A percentile compares a stretch with the other conserved stretches of the same genome.
Conservation (phyloP, 2,329 filamentous ascomycete genomes). For the Cercospora zeae-maydis region DNA sequence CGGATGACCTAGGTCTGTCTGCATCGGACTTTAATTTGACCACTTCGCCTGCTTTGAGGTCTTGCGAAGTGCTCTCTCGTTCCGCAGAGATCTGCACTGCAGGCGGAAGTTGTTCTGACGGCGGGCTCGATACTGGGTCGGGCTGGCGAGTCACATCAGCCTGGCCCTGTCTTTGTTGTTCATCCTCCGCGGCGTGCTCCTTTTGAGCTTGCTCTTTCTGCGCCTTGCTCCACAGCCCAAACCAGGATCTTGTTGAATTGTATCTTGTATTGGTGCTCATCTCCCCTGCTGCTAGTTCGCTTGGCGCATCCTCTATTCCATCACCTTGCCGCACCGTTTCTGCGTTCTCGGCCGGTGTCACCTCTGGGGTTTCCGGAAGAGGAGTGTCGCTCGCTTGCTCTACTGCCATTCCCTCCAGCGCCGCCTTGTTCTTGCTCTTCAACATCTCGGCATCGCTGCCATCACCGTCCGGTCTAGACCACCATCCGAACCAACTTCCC, state of each 20-base stretch:
- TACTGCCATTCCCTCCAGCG: conserved; percentile 27
- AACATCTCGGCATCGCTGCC: conserved; percentile 36
- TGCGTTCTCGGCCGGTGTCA: conserved; percentile 9
- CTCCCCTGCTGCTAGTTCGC: conserved; percentile 22
- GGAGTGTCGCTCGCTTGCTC: conserved; percentile 43
- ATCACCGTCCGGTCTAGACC: conserved; percentile 50
- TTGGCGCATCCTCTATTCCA: conserved; percentile 5
- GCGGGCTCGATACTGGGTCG: conserved; percentile 12
- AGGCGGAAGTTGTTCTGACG: conserved; percentile 5
- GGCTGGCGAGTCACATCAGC: background rate
- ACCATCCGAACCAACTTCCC: conserved; percentile 48
- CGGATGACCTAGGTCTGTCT: conserved; percentile 50
- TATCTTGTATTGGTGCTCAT: conserved; percentile 22
- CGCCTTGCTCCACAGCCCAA: conserved; percentile 48
- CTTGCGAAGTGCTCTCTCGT: conserved; percentile 8
- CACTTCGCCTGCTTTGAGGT: conserved; percentile 3
- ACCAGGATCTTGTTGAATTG: conserved; percentile 43
- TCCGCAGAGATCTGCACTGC: conserved; percentile 17
- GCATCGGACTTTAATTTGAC: conserved; percentile 9
- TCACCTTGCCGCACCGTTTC: background rate
- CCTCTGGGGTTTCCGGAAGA: conserved; percentile 37
- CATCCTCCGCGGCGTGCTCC: conserved; percentile 30
- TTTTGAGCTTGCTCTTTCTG: conserved; percentile 47
- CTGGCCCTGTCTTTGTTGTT: conserved; percentile 21
- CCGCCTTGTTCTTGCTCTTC: conserved; percentile 29